phyloP scores from a whole-genome alignment of 1,284 basidiomycete species.

The Pyrrhoderma noxium region DNA sequence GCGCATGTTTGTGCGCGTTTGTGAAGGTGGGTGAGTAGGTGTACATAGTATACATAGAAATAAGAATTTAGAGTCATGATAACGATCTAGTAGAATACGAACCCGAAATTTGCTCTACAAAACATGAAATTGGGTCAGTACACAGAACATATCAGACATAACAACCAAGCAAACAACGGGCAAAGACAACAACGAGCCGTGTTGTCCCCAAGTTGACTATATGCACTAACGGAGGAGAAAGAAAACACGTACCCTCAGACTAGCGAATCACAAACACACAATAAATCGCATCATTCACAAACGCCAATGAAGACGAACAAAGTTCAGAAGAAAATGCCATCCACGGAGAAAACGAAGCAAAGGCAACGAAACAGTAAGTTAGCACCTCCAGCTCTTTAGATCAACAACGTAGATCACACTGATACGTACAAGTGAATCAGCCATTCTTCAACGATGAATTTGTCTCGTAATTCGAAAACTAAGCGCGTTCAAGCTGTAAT shows the following conservation, averaged over 20 bases:
- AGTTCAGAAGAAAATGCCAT: not conserved
- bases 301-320: conserved; percentile 17
- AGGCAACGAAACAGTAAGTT: not conserved
- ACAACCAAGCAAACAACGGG: not conserved
- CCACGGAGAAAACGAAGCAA: not conserved
- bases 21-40: too few species aligned
- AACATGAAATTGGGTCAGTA: conserved; percentile 8
- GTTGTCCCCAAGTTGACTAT: not conserved
- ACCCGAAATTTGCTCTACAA: conserved; percentile 64
- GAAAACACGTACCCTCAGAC: conserved; percentile 52
- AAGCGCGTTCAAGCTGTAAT: not conserved
- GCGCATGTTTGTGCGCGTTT: too few species aligned
- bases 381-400: not conserved
- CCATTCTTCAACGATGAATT: too few species aligned
- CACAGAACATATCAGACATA: not conserved
- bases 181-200: not conserved
- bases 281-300: conserved; percentile 4
- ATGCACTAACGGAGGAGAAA: conserved; percentile 3
- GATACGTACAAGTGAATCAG: conserved; percentile 60
- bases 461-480: not conserved
- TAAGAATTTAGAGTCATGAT: conserved; percentile 14
- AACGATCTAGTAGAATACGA: conserved; percentile 20
- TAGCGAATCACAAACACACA: conserved; percentile 26
- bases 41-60: too few species aligned
- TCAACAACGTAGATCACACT: not conserved